These are phyloP conservation scores for Penicillium egyptiacum DNA, from an alignment of 495 filamentous ascomycete genomes.

Conservation along the genomic window DNA sequence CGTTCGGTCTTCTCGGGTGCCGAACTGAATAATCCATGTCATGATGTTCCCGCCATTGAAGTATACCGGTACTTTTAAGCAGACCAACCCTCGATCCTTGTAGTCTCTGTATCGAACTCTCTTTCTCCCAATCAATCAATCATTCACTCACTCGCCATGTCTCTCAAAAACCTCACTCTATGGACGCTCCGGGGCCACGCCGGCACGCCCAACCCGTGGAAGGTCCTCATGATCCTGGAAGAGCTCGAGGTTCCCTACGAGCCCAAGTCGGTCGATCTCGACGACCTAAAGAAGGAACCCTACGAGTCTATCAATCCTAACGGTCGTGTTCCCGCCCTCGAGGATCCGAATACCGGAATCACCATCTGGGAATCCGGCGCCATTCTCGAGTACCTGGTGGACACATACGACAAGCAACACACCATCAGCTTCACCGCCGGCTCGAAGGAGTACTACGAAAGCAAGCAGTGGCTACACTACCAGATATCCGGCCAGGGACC, in stretches of 20 bases:
- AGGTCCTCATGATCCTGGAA: conserved; percentile 61
- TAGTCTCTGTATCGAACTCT: too few species aligned
- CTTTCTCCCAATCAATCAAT: too few species aligned
- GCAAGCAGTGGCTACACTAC: conserved; percentile 67
- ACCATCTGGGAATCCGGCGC: conserved; percentile 73
- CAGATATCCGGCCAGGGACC: conserved; percentile 68
- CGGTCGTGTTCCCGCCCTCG: conserved; percentile 61
- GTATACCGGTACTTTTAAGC: too few species aligned
- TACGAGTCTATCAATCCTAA: conserved; percentile 68
- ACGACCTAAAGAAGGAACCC: conserved; percentile 55
- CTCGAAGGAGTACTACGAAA: conserved; percentile 48
- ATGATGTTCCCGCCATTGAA: too few species aligned
- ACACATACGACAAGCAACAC: conserved; percentile 64
- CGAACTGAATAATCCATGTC: too few species aligned
- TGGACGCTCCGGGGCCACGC: conserved; percentile 38
- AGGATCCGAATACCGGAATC: conserved; percentile 67
- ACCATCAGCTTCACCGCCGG: conserved; percentile 56
- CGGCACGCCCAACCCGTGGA: conserved; percentile 61
- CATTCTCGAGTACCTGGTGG: conserved; percentile 70
- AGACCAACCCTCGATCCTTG: too few species aligned
- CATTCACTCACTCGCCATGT: conserved; percentile 24
- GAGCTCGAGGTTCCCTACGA: conserved; percentile 62
- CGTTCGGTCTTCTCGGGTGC: too few species aligned
- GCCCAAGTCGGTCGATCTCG: conserved; percentile 39
- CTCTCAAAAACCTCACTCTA: conserved; percentile 40